A percentile compares a stretch with the other conserved stretches of the same genome.
phyloP scores from a whole-genome alignment of 352 stramenopile genomes.

The Aphanomyces cochlioides region DNA sequence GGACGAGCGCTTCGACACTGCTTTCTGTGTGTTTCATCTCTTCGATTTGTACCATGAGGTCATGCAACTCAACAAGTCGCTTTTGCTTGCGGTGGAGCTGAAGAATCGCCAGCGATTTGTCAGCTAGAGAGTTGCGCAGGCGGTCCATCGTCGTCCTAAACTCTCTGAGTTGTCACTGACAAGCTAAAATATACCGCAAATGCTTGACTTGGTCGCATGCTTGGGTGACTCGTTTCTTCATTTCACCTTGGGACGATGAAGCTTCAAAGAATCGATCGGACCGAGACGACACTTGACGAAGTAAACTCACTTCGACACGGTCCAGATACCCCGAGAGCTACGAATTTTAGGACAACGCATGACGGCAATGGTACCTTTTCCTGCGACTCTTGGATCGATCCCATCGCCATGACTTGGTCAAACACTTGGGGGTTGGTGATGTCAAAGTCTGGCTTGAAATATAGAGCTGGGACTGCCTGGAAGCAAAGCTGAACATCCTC shows the following conservation, averaged over 20 bases:
- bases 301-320: slow-evolving; percentile 77
- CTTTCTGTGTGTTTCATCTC: slow-evolving; percentile 80
- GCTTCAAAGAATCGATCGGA: slow-evolving; percentile 84
- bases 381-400: slow-evolving; percentile 43
- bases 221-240: slow-evolving; percentile 74
- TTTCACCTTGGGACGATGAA: slow-evolving; percentile 78
- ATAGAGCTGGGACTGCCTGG: slow-evolving; percentile 67
- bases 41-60: slow-evolving; percentile 81
- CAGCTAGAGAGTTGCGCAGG: slow-evolving; percentile 66
- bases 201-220: slow-evolving; percentile 79
- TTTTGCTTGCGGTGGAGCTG: slow-evolving; percentile 80
- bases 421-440: slow-evolving; percentile 72
- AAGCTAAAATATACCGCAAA: slow-evolving; percentile 46
- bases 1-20: slow-evolving; percentile 75
- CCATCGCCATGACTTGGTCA: slow-evolving; percentile 72
- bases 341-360: background rate
- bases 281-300: slow-evolving; percentile 78
- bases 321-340: slow-evolving; percentile 78
- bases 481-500: slow-evolving; percentile 81
- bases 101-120: slow-evolving; percentile 84
- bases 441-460: slow-evolving; percentile 74
- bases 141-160: slow-evolving; percentile 77
- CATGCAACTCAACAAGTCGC: slow-evolving; percentile 71
- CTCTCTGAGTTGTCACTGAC: background rate
- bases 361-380: slow-evolving; percentile 46